Conservation (phyloP, 331 rosid species). For the Telfairia occidentalis region DNA sequence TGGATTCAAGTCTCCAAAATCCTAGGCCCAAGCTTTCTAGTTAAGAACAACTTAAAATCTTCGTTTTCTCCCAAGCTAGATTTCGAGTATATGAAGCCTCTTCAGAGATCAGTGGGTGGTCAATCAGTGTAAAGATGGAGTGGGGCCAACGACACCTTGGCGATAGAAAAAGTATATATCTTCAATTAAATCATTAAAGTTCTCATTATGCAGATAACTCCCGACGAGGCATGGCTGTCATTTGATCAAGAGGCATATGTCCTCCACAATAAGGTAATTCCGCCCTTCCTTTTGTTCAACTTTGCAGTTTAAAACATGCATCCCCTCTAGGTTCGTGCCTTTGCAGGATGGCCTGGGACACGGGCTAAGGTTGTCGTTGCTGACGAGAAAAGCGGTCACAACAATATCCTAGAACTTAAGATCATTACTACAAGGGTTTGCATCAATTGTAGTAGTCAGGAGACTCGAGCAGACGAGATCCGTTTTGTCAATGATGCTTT, state of each 20-base stretch:
- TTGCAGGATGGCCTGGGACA: conserved; percentile 99
- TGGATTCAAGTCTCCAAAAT: too few relatives aligned
- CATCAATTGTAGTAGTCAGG: conserved; percentile 23
- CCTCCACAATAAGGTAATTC: conserved; percentile 67
- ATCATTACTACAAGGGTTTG: conserved; percentile 62
- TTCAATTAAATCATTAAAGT: not conserved
- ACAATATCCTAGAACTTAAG: conserved; percentile 54
- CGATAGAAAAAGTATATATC: not conserved
- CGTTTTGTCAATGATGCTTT: conserved; percentile 41
- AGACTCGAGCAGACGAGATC: conserved; percentile 37
- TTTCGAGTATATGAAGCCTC: not conserved
- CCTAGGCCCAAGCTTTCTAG: too few relatives aligned
- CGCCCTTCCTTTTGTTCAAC: conserved; percentile 19
- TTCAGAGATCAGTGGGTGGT: not conserved
- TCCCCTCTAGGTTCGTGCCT: conserved; percentile 77
- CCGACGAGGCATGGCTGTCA: conserved; percentile 75
- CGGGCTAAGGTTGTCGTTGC: conserved; percentile 47
- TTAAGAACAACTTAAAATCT: not conserved
- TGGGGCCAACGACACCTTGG: not conserved
- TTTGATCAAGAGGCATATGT: conserved; percentile 73
- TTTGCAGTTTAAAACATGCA: conserved; percentile 36
- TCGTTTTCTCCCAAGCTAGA: not conserved
- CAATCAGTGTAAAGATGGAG: not conserved
- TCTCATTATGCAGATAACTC: conserved; percentile 42
- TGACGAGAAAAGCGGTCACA: conserved; percentile 37